These are phyloP conservation scores for Penicillium sp. DNA, from an alignment of 2,329 filamentous ascomycete species.

Conservation along the genomic window DNA sequence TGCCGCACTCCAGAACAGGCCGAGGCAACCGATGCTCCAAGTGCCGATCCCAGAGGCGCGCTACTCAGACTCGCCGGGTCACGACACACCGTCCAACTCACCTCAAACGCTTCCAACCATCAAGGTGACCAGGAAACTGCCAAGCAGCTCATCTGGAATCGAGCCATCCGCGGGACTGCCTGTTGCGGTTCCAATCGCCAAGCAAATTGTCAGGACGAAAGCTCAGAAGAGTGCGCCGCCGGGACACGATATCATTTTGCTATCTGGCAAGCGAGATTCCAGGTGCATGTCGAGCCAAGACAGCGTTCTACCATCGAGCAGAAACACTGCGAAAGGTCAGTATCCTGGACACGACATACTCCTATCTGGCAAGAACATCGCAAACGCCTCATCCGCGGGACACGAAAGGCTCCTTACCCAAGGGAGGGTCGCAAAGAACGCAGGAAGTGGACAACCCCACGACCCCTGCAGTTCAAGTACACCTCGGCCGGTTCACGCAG, in stretches of 20 bases:
- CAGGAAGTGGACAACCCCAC: neutral
- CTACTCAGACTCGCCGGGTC: constrained; percentile 10
- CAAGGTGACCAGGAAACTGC: constrained; percentile 4
- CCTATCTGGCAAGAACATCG: neutral
- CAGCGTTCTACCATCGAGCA: neutral
- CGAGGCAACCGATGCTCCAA: constrained; percentile 1
- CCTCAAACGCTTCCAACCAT: constrained; percentile 3
- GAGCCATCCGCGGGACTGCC: constrained; percentile 9
- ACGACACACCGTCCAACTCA: constrained; percentile 7
- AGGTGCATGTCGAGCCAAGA: neutral
- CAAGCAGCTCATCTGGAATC: constrained; percentile 4
- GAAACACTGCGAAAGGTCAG: neutral
- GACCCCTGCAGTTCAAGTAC: neutral
- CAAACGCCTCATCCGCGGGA: neutral
- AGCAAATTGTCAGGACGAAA: neutral
- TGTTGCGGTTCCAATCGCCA: neutral
- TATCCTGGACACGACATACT: neutral
- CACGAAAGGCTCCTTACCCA: neutral
- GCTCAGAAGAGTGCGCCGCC: neutral
- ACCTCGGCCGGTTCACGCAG: neutral
- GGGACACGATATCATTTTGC: neutral
- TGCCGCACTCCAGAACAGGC: constrained; percentile 6
- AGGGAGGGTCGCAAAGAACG: neutral
- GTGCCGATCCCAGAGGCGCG: constrained; percentile 5
- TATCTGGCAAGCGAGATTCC: neutral